Percentiles rank a stretch among this genome's conserved stretches.
Conservation (phyloP, 2,329 filamentous ascomycete genomes). For the Exophiala oligosperma region DNA sequence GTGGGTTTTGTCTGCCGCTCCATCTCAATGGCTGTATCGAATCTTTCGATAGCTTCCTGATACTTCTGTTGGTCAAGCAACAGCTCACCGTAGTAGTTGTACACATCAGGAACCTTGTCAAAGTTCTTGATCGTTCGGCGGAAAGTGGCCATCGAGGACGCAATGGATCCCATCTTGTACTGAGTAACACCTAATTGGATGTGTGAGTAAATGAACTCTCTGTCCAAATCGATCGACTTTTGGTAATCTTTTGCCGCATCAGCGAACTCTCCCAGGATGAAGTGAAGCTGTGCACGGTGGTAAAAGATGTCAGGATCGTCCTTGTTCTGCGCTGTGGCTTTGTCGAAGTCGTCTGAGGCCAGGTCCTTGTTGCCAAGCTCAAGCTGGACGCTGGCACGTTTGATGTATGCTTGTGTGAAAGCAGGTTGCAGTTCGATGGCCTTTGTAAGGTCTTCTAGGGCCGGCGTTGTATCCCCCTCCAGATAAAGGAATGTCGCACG, state of each 20-base stretch:
- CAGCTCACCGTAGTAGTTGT: slow-evolving; percentile 99
- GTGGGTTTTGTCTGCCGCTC: slow-evolving; percentile 92
- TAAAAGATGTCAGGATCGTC: slow-evolving; percentile 98
- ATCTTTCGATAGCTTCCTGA: slow-evolving; percentile 93
- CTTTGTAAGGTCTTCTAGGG: slow-evolving; percentile 83
- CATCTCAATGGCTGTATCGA: slow-evolving; percentile 97
- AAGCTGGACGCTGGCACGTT: slow-evolving; percentile 95
- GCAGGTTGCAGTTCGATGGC: slow-evolving; percentile 85
- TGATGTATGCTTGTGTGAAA: slow-evolving; percentile 96
- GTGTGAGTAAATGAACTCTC: slow-evolving; percentile 97
- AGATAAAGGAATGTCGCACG: slow-evolving; percentile 94
- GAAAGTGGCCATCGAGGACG: slow-evolving; percentile 98
- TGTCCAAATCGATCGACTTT: slow-evolving; percentile 96
- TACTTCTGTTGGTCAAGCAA: slow-evolving; percentile 96
- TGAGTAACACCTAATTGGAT: slow-evolving; percentile 99
- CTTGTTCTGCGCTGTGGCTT: slow-evolving; percentile 79
- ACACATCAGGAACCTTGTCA: slow-evolving; percentile 91
- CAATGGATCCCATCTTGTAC: slow-evolving; percentile 99
- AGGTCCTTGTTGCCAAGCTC: slow-evolving; percentile 87
- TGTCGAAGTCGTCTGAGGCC: slow-evolving; percentile 83
- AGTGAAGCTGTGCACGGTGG: slow-evolving; percentile 96
- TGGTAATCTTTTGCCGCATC: slow-evolving; percentile 98
- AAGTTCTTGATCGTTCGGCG: slow-evolving; percentile 98
- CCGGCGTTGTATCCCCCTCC: slow-evolving; percentile 80
- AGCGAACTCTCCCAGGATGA: slow-evolving; percentile 91